Evolutionary conservation across 805 yeast species (phyloP).

Genomic region (Lachancea cidri): DNA sequence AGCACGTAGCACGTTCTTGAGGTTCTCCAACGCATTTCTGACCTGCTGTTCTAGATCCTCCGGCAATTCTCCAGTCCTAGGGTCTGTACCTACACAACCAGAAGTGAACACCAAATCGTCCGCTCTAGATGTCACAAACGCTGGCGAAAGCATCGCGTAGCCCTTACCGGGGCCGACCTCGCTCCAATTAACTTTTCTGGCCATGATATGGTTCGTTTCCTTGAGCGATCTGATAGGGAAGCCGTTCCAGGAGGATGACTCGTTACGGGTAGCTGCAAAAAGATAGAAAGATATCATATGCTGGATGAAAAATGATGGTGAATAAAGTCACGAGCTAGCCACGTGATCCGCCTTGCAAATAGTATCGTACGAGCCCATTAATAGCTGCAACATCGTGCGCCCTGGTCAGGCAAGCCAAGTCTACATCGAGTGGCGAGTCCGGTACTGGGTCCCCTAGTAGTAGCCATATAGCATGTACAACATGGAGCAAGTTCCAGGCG

Average conservation of each 20-base stretch:
- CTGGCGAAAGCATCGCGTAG: conserved; percentile 37
- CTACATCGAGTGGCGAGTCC: conserved; percentile 65
- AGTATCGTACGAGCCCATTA: conserved; percentile 37
- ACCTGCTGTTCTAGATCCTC: conserved; percentile 43
- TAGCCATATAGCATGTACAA: conserved; percentile 52
- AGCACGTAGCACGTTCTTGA: conserved; percentile 38
- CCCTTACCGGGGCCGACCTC: conserved; percentile 29
- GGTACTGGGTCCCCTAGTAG: conserved; percentile 64
- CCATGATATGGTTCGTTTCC: too few species aligned
- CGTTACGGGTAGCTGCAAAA: too few species aligned
- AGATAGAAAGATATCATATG: too few species aligned
- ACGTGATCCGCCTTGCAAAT: conserved; percentile 8
- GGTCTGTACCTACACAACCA: conserved; percentile 43
- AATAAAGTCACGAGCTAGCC: not conserved
- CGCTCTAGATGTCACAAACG: conserved; percentile 29
- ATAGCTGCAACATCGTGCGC: conserved; percentile 43
- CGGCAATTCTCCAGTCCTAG: conserved; percentile 39
- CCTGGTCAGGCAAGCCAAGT: conserved; percentile 56
- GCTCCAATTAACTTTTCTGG: conserved; percentile 26
- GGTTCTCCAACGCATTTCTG: conserved; percentile 39
- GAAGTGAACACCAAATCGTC: conserved; percentile 44
- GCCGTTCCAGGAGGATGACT: too few species aligned
- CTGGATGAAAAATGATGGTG: too few species aligned
- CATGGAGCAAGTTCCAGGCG: conserved; percentile 58
- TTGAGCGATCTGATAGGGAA: too few species aligned